Evolutionary conservation across 31 red algal genomes (phyloP).

Genomic region (Asparagopsis taxiformis): DNA sequence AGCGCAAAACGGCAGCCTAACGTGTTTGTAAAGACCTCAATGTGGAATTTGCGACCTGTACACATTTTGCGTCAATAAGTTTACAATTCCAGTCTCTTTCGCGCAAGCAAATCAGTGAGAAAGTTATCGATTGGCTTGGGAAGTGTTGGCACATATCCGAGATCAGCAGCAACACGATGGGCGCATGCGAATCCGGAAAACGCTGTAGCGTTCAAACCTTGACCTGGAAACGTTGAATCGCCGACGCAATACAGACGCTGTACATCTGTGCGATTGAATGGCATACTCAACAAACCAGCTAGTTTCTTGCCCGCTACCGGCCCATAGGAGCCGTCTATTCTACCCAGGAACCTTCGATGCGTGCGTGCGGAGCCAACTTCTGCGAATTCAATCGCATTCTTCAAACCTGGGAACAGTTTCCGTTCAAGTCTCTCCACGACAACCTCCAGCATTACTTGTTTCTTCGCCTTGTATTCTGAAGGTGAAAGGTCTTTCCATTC

Average conservation of each 20-base stretch:
- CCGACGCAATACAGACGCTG: slow-evolving; percentile 85
- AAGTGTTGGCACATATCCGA: slow-evolving; percentile 28
- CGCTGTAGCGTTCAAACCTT: slow-evolving; percentile 87
- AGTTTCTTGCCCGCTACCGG: slow-evolving; percentile 60
- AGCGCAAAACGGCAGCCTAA: too few relatives aligned
- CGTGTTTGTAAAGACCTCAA: too few relatives aligned
- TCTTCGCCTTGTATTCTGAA: slow-evolving; percentile 64
- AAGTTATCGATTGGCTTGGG: slow-evolving; percentile 25
- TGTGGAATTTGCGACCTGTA: background rate
- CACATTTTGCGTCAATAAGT: background rate
- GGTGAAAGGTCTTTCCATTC: slow-evolving; percentile 61
- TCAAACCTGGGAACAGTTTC: slow-evolving; percentile 47
- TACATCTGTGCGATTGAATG: slow-evolving; percentile 80
- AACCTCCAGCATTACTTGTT: slow-evolving; percentile 20
- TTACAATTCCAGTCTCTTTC: slow-evolving; percentile 19
- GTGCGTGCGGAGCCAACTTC: slow-evolving; percentile 75
- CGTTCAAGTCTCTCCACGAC: slow-evolving; percentile 51
- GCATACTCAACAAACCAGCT: slow-evolving; percentile 74
- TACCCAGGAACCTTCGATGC: slow-evolving; percentile 81
- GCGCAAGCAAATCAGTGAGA: slow-evolving; percentile 20
- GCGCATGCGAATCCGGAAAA: slow-evolving; percentile 83
- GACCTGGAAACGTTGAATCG: slow-evolving; percentile 84
- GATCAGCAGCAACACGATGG: slow-evolving; percentile 81
- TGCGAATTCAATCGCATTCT: slow-evolving; percentile 46
- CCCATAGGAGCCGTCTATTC: slow-evolving; percentile 81